A percentile compares a stretch with the other conserved stretches of the same genome.
Evolutionary conservation across 768 basidiomycete species (phyloP).

Genomic region (Sporobolomyces pararoseus): DNA sequence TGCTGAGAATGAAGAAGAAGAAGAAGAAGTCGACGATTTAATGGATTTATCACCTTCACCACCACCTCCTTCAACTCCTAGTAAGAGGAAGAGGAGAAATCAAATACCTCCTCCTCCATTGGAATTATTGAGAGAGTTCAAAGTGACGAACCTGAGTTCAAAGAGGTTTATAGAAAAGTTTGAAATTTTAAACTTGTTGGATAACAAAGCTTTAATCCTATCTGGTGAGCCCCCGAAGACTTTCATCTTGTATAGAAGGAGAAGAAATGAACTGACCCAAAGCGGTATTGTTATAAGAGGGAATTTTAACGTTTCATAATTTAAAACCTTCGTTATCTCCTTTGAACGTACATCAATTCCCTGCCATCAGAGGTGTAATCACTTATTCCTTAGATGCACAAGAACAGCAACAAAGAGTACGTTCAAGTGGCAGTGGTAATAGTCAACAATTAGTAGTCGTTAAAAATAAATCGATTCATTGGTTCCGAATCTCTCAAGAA

Average conservation of each 20-base stretch:
- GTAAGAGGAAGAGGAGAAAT: too few relatives aligned
- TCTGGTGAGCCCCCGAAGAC: slow-evolving; percentile 60
- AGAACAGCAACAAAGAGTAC: slow-evolving; percentile 36
- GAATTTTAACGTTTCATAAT: slow-evolving; percentile 67
- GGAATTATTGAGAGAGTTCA: slow-evolving; percentile 55
- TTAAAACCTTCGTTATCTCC: slow-evolving; percentile 70
- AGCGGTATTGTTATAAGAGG: slow-evolving; percentile 45
- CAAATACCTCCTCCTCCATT: background rate
- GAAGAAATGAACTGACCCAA: background rate
- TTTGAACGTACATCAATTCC: slow-evolving; percentile 59
- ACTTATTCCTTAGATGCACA: slow-evolving; percentile 82
- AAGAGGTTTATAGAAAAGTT: slow-evolving; percentile 76
- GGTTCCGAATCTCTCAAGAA: slow-evolving; percentile 45
- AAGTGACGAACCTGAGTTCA: slow-evolving; percentile 59
- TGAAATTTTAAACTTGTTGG: slow-evolving; percentile 69
- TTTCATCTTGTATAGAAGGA: slow-evolving; percentile 51
- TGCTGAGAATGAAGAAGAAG: background rate
- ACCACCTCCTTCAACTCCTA: too few relatives aligned
- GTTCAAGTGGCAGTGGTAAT: slow-evolving; percentile 3
- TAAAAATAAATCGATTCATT: slow-evolving; percentile 48
- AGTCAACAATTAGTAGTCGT: slow-evolving; percentile 49
- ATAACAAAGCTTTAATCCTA: slow-evolving; percentile 63
- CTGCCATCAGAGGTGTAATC: slow-evolving; percentile 74
- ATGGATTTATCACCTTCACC: background rate
- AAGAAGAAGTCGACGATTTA: background rate